These are phyloP conservation scores for Pseudogymnoascus sp. DNA, from an alignment of 2,329 filamentous ascomycete species.

Conservation along the genomic window DNA sequence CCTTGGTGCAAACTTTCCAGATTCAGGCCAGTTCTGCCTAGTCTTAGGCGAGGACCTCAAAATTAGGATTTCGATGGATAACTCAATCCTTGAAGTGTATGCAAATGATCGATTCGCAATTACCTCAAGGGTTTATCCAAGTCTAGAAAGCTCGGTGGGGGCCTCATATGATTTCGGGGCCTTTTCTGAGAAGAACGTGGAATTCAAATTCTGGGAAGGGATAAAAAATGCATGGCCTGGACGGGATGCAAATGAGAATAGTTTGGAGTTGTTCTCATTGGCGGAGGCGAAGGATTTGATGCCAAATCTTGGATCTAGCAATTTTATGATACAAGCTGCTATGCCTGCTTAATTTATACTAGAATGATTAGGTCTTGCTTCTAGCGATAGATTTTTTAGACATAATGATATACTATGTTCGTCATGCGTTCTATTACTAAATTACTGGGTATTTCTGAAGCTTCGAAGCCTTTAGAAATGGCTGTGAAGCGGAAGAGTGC, in stretches of 20 bases:
- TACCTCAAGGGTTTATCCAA: constrained; percentile 20
- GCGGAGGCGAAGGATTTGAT: neutral
- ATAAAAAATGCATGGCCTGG: constrained; percentile 15
- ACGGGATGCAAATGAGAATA: neutral
- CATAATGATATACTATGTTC: neutral
- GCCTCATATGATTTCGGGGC: constrained; percentile 18
- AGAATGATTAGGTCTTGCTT: neutral
- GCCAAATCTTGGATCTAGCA: neutral
- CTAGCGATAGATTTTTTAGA: neutral
- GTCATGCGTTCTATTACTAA: neutral
- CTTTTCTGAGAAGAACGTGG: constrained; percentile 16
- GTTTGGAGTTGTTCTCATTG: neutral
- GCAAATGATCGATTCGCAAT: constrained; percentile 20
- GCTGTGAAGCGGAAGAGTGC: neutral
- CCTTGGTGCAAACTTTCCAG: constrained; percentile 12
- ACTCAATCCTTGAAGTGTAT: constrained; percentile 20
- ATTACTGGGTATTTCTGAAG: neutral
- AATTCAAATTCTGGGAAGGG: constrained; percentile 17
- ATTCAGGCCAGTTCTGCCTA: constrained; percentile 15
- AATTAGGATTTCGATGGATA: constrained; percentile 16
- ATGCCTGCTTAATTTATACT: neutral
- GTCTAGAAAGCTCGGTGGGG: constrained; percentile 13
- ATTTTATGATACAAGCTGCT: neutral
- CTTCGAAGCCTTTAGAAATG: neutral
- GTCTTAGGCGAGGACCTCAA: constrained; percentile 17